Base-by-base conservation (phyloP, 2,329 filamentous ascomycete species). In the Trichoderma simmonsii region DNA sequence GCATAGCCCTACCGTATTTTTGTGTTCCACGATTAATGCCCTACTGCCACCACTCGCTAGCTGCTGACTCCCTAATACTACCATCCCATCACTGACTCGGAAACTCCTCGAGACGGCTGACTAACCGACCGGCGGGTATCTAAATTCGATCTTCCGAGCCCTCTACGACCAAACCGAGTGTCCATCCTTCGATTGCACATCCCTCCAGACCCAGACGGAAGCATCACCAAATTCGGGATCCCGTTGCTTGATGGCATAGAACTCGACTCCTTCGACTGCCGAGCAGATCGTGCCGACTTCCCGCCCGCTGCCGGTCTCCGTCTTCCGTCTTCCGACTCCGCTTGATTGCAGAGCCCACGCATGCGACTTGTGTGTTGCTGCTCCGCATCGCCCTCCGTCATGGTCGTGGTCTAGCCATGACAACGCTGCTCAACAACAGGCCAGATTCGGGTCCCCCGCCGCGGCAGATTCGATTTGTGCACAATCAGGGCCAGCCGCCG, bases 401-500 rank as follows among this genome's bases (percentile, higher is more conserved):
- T 39, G 36, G 36, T 39, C 79, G 82, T 84, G 81, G 77, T 79
- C 75, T 76, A 77, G 82, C 78, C 74, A 87, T 87, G 86, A 82
- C 84, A 75, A 83, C 83, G 71, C 79, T 84, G 76, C 80, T 83
- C 76, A 85, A 84, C 74, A 84, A 84, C 73, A 78, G 78, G 77
- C 77, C 78, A 76, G 80, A 81, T 72, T 76, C 78, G 82, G 77
- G 75, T 75, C 78, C 75, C 73, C 82, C 85, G 60, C 86, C 83
- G 71, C 89, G 88, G 80, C 86, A 88, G 79, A 93, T 93, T 76
- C 91, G 92, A 76, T 95, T 95, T 80, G 92, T 95, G 76, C 92
- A 93, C 75, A 94, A 91, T 77, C 92, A 94, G 82, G 92, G 93
- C 74, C 91, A 93, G 75, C 93, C 93, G 63, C 92, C 93, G 73